These are phyloP conservation scores for Yarrowia sp. DNA, from an alignment of 805 yeast species.

Conservation along the genomic window DNA sequence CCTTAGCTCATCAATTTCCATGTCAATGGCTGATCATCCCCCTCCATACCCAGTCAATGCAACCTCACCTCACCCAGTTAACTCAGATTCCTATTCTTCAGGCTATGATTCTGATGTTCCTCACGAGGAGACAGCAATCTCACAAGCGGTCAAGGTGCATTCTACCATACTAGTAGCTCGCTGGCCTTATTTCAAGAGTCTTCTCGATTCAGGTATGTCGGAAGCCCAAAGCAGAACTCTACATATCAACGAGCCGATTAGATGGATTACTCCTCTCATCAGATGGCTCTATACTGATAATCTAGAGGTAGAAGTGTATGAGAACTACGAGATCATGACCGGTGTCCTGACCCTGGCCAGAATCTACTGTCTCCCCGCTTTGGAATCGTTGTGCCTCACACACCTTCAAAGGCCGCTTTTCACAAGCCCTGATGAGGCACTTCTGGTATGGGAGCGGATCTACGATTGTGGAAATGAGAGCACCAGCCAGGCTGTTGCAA, in stretches of 20 bases:
- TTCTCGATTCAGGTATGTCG: conserved; percentile 3
- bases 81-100: background rate
- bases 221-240: background rate
- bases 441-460: background rate
- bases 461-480: background rate
- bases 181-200: conserved; percentile 5
- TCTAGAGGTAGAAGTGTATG: background rate
- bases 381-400: background rate
- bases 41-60: background rate
- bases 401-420: background rate
- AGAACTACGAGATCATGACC: background rate
- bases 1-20: background rate
- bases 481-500: background rate
- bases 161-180: background rate
- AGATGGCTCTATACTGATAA: background rate
- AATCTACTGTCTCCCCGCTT: background rate
- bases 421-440: background rate
- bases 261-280: background rate
- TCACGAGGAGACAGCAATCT: background rate
- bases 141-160: background rate
- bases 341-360: background rate
- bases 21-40: background rate
- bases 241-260: conserved; percentile 4
- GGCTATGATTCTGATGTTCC: background rate
- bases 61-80: background rate